Base-by-base conservation (phyloP, 805 yeast genomes). In the Pichia gijzeniarum region DNA sequence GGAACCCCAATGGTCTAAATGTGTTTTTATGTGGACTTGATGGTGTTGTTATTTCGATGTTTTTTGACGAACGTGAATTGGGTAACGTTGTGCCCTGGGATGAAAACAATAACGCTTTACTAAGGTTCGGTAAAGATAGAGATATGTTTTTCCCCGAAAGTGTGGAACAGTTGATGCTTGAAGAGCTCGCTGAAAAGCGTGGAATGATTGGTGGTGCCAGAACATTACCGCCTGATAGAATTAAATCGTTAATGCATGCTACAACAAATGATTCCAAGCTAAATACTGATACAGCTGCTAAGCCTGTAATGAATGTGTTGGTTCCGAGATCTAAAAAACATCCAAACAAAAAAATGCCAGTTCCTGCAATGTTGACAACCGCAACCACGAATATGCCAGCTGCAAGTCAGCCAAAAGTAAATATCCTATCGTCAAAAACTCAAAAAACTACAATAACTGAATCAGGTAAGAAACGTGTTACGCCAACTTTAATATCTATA, bases 111-210 rank as follows among this genome's bases (percentile, higher is more conserved):
- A 72, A 76, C 35, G 84, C 86, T 48, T 71, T 91, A 46, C 80
- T 84, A 53, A 73, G 88, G 53, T 91, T 85, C 59, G 98, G 99
- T 50, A 89, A 85, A 2, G 95, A 86, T 50, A 75, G 89, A 46
- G 96, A 90, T 52, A 71, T 84, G 68, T 82, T 82, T 18, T 85
- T 88, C 55, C 95, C 96, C 0, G 98, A 91, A 58, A 82, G 93
- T 62, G 75, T 82, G 1, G 83, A 79, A 43, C 97, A 90, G 62
- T 69, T 91, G 45, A 60, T 67, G 4, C 65, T 91, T 19, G 96
- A 89, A 53, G 87, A 82, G 33, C 70, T 71, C 49, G 79, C 86
- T 1, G 67, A 64, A 8, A 47, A 45, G 34, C 38, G 10, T 25
- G 41, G 41, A 12, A 25, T 37, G 25, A 35, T 37, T n/a, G 20